Evolutionary conservation across 2,329 filamentous ascomycete genomes (phyloP), one percentile per base, ranked within the genome.

Genomic region (Sclerotinia borealis): DNA sequence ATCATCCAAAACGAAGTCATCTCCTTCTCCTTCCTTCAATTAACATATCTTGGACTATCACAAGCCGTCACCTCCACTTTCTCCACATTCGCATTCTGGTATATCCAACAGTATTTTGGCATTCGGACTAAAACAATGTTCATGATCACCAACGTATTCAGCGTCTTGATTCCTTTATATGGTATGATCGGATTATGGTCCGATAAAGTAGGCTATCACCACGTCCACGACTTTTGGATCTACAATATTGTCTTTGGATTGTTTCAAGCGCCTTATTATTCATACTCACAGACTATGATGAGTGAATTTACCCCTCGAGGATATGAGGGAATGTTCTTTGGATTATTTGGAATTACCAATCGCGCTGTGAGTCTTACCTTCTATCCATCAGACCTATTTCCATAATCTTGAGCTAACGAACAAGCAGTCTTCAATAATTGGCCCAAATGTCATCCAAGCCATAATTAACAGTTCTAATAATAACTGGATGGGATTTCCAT

Each of bases 281-380:
- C 76, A 68, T 78, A 78, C 63, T 71, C 76, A 15, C 76, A 78
- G 72, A 78, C 76, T 2, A 78, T 79, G 77, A 77, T 79, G 63
- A 77, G 75, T 51, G 76, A 79, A 47, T 71, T 78, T 17, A 78
- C 77, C 67, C 77, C 76, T 2, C 70, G 72, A 17, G 76, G 77
- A 17, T 78, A 77, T 52, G 76, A 78, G 63, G 78, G 78, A 25
- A 78, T 78, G 76, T 78, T 78, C 65, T 78, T 78, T 41, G 76
- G 76, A 2, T 67, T 79, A 3, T 78, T 78, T 63, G 76, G 77
- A 5, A 78, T 78, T 49, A 78, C 77, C 1, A 78, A 78, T 63
- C 75, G 77, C 17, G 76, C 76, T 37, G 77, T 78, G 69, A 69
- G 76, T 71, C 29, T 15, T 3, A 9, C 3, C 1, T 31, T 19